A percentile compares a stretch with the other conserved stretches of the same genome.
Conservation (phyloP, 192 early-diverging fungal species). For the Backusella luteola region DNA sequence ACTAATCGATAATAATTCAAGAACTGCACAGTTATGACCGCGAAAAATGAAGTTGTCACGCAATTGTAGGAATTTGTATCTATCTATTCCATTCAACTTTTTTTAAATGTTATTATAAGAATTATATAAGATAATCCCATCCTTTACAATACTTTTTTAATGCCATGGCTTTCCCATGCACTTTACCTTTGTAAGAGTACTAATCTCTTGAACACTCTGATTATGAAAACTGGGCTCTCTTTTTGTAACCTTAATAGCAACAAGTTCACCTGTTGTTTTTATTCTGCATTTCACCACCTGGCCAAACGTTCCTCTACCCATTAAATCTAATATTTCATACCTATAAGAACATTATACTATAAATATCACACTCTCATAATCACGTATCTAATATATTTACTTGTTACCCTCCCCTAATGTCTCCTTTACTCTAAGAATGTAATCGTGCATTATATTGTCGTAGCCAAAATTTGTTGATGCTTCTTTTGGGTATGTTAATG, state of each 20-base stretch:
- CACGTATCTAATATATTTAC: constrained; percentile 30
- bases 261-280: constrained; percentile 80
- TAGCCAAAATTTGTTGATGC: constrained; percentile 87
- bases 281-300: constrained; percentile 97
- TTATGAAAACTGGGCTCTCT: constrained; percentile 94
- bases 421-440: constrained; percentile 95
- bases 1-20: constrained; percentile 94
- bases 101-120: constrained; percentile 58
- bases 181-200: constrained; percentile 78
- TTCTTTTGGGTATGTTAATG: constrained; percentile 90
- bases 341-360: constrained; percentile 33
- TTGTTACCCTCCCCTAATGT: constrained; percentile 80
- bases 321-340: constrained; percentile 87
- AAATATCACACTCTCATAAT: not conserved
- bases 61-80: constrained; percentile 84
- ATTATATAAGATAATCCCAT: not conserved
- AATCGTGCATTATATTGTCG: constrained; percentile 95
- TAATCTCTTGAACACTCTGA: constrained; percentile 93
- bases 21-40: constrained; percentile 90
- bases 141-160: not conserved
- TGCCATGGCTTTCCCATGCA: not conserved
- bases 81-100: constrained; percentile 76
- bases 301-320: constrained; percentile 98
- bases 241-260: constrained; percentile 97
- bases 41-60: constrained; percentile 90